Evolutionary conservation across 768 basidiomycete genomes (phyloP).

Genomic region (Russula emetica): DNA sequence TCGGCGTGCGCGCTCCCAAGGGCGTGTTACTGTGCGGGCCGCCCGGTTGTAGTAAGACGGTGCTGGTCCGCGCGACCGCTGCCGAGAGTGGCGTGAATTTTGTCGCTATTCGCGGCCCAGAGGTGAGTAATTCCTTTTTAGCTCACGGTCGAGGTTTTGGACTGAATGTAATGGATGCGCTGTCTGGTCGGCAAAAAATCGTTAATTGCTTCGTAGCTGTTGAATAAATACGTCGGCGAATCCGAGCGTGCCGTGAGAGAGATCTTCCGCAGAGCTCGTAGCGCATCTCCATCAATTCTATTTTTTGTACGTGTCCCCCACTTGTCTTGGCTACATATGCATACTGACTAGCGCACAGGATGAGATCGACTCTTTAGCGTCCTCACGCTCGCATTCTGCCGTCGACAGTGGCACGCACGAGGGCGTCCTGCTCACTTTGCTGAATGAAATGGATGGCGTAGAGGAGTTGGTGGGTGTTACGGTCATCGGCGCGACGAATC

Average conservation of each 20-base stretch:
- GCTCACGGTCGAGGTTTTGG: neutral
- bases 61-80: slow-evolving; percentile 87
- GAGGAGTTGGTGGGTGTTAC: slow-evolving; percentile 95
- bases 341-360: slow-evolving; percentile 50
- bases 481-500: slow-evolving; percentile 91
- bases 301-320: slow-evolving; percentile 71
- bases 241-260: slow-evolving; percentile 94
- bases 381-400: slow-evolving; percentile 57
- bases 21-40: slow-evolving; percentile 93
- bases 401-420: slow-evolving; percentile 59
- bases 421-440: slow-evolving; percentile 85
- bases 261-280: slow-evolving; percentile 91
- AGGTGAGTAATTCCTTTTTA: slow-evolving; percentile 46
- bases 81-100: slow-evolving; percentile 95
- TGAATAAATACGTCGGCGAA: slow-evolving; percentile 97
- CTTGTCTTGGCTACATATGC: neutral
- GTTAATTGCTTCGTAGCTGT: slow-evolving; percentile 48
- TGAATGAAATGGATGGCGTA: slow-evolving; percentile 99
- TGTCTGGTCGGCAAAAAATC: neutral
- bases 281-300: slow-evolving; percentile 90
- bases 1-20: slow-evolving; percentile 85
- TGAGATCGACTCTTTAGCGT: slow-evolving; percentile 92
- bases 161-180: neutral
- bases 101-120: slow-evolving; percentile 94
- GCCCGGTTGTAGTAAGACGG: slow-evolving; percentile 95